Base-by-base conservation (phyloP, 2,329 filamentous ascomycete genomes). In the Pseudogymnoascus sp. region DNA sequence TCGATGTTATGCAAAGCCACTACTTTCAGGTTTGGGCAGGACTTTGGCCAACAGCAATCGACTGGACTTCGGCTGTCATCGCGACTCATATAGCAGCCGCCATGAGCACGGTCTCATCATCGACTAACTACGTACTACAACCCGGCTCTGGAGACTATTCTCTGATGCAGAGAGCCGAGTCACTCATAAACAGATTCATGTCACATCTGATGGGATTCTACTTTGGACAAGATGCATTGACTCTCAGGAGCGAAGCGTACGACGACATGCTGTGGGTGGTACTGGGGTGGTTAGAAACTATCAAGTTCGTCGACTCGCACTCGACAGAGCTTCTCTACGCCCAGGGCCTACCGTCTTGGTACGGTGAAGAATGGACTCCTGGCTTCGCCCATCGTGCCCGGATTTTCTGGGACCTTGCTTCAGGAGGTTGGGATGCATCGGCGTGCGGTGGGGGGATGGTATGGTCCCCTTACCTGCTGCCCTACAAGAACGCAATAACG, bases 241-340 rank as follows among this genome's bases (percentile, higher is more conserved):
- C 83, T 31, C 82, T 97, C 59, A 83, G 90, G 53, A 85, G 86
- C 63, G 80, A 95, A 78, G 93, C 93, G 0, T 96, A 89, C 73
- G 93, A 97, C 72, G 93, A 98, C 73, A 96, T 97, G 78, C 83
- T 96, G 2, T 98, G 93, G 93, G 91, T 97, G 0, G 91, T 96
- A 2, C 81, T 98, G 40, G 91, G 89, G 66, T 97, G 93, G 93
- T 78, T 97, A 61, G 91, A 96, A 72, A 85, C 84, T 56, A 83
- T 92, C 66, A 87, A 89, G 68, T 92, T 96, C 71, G 84, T 93
- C 61, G 78, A 85, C 33, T 77, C 82, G 14, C 91, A 96, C 72
- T 85, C 84, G 1, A 75, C 79, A 1, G 72, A 85, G 16, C 86
- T 90, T 73, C 89, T 88, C 69, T 65, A 62, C 24, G 66, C 64